Evolutionary conservation across 768 basidiomycete species (phyloP), one percentile per base, ranked within the genome.

Genomic region (Lactarius sanguifluus): DNA sequence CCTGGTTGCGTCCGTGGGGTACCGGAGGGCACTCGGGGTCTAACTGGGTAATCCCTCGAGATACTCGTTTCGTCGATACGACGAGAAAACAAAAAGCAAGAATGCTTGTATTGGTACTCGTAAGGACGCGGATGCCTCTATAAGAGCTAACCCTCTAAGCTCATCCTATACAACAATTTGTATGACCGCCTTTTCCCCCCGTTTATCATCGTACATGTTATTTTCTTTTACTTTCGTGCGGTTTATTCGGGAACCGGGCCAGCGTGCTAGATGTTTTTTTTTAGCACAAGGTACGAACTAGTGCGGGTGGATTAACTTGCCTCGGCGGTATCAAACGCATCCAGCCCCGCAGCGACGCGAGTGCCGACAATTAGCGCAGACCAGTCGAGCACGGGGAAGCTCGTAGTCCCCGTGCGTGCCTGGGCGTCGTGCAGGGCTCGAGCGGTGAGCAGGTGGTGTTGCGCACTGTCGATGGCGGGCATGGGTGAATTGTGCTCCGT

Each of bases 401-500:
- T 77, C 43, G 80, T 76, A 25, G 81, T 81, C 18, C 85, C 84
- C 5, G 79, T 77, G 30, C 75, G 75, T 61, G 78, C 74, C 62
- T 79, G 77, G 41, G 77, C 77, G 28, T 79, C 80, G 61, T 93
- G 89, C 32, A 91, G 76, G 0, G 92, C 89, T 40, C 91, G 83
- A 7, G 92, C 87, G 6, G 91, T 88, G 68, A 96, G 79, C 73
- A 96, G 80, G 71, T 92, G 89, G 70, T 89, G 87, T 72, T 90
- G 86, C 5, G 91, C 91, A 61, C 82, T 79, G 69, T 91, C 90
- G 67, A 90, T 79, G 20, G 79, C 78, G 9, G 90, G 91, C 88
- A 90, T 87, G 0, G 90, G 89, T 13, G 84, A 80, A 69, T 89
- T 84, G 65, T 83, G 78, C 64, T 87, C 84, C 9, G 85, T 81